Evolutionary conservation across 2,329 filamentous ascomycete genomes (phyloP), one percentile per base, ranked within the genome.

Genomic region (Xylaria arbuscula): DNA sequence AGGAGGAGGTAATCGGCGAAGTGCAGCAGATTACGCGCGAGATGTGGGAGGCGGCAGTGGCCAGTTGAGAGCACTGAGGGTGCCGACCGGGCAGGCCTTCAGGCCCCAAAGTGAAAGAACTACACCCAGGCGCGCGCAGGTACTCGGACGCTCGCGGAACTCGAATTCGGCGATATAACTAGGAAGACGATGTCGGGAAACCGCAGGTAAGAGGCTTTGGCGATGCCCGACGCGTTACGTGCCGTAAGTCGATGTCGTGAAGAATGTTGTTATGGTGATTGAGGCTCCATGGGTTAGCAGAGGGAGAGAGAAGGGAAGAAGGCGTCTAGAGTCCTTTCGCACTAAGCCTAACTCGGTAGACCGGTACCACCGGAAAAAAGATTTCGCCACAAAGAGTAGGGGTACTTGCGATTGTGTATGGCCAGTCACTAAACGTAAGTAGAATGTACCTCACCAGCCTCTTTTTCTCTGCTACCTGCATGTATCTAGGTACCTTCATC

Each of bases 171-270:
- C 77, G 70, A 58, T 82, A 77, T 76, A 76, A 74, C 72, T 68
- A 68, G 40, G 54, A 28, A 51, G 3, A 15, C 59, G 72, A 75
- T 77, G 74, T 80, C 79, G 77, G 75, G 74, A 66, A 68, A 64
- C 75, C 76, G 77, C 74, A 67, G 71, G 70, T 75, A 74, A 73
- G 74, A 74, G 70, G 70, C 71, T 76, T 76, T 80, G 80, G 80
- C 81, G 82, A 82, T 83, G 81, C 79, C 80, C 81, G 85, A 84
- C 84, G 83, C 86, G 87, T 83, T 83, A 82, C 80, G 79, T 81
- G 83, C 83, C 81, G 70, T 74, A 66, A 63, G 71, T 76, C 70
- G 72, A 76, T 77, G 68, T 64, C 55, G 72, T 73, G 67, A 73
- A 66, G 63, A 68, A 74, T 78, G 82, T 81, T 83, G 80, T 81